Conservation (phyloP, 2,329 filamentous ascomycete genomes). For the Paradendryphiella salina region DNA sequence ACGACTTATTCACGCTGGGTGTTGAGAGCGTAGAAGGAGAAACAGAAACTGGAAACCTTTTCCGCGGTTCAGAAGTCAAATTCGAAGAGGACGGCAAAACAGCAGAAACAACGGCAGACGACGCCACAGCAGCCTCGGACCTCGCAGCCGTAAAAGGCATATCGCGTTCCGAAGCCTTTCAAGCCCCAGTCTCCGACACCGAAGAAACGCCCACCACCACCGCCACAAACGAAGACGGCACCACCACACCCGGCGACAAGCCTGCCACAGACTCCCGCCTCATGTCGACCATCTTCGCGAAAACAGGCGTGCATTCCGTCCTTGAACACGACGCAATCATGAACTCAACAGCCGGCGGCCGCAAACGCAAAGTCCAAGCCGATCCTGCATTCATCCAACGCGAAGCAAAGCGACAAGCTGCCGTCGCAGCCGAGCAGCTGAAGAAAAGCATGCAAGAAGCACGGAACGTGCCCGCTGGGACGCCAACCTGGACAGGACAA, state of each 20-base stretch:
- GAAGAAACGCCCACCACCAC: slow-evolving; percentile 27
- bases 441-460: slow-evolving; percentile 73
- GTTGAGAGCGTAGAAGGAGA: slow-evolving; percentile 64
- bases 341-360: slow-evolving; percentile 47
- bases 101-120: slow-evolving; percentile 9
- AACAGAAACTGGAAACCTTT: slow-evolving; percentile 83
- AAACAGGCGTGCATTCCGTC: slow-evolving; percentile 83
- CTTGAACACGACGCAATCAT: slow-evolving; percentile 93
- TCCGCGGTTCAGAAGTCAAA: slow-evolving; percentile 81
- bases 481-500: slow-evolving; percentile 91
- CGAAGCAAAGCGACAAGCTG: slow-evolving; percentile 79
- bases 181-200: slow-evolving; percentile 31
- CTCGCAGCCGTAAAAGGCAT: slow-evolving; percentile 49
- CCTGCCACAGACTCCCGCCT: slow-evolving; percentile 62
- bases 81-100: slow-evolving; percentile 49
- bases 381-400: slow-evolving; percentile 77
- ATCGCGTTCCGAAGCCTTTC: slow-evolving; percentile 51
- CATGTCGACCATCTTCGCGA: slow-evolving; percentile 86
- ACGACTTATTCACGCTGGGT: slow-evolving; percentile 85
- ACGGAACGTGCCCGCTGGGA: slow-evolving; percentile 73
- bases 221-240: slow-evolving; percentile 16
- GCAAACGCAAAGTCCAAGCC: slow-evolving; percentile 67
- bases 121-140: slow-evolving; percentile 33
- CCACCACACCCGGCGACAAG: slow-evolving; percentile 8
- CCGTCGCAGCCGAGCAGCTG: slow-evolving; percentile 75